Evolutionary conservation across 495 filamentous ascomycete genomes (phyloP).

Genomic region (Penicillium nucicola): DNA sequence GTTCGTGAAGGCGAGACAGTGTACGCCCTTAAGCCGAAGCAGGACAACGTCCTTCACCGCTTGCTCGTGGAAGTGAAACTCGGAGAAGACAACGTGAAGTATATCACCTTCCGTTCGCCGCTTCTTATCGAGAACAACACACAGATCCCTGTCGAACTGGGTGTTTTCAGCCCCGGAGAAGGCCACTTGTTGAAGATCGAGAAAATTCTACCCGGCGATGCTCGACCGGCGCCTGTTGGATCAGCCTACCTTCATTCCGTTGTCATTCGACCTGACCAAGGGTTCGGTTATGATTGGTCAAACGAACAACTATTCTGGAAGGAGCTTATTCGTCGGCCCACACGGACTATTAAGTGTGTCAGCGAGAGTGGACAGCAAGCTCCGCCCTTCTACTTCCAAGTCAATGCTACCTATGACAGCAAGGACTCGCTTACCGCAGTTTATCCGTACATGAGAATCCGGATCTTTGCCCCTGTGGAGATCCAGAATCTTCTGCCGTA

Average conservation of each 20-base stretch:
- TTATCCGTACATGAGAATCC: slow-evolving; percentile 93
- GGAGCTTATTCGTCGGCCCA: slow-evolving; percentile 79
- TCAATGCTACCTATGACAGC: slow-evolving; percentile 77
- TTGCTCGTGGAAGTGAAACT: slow-evolving; percentile 90
- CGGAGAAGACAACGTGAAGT: slow-evolving; percentile 90
- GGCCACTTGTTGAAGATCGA: slow-evolving; percentile 95
- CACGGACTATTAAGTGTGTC: slow-evolving; percentile 78
- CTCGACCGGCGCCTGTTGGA: slow-evolving; percentile 86
- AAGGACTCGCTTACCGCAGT: slow-evolving; percentile 74
- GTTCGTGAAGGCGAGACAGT: slow-evolving; percentile 90
- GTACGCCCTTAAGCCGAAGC: slow-evolving; percentile 79
- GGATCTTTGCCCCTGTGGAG: slow-evolving; percentile 86
- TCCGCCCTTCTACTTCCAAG: slow-evolving; percentile 93
- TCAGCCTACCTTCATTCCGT: slow-evolving; percentile 87
- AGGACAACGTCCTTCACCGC: slow-evolving; percentile 79
- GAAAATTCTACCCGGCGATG: slow-evolving; percentile 91
- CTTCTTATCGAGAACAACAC: slow-evolving; percentile 97
- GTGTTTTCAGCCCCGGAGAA: slow-evolving; percentile 85
- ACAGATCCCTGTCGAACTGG: slow-evolving; percentile 91
- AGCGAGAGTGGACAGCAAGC: slow-evolving; percentile 74
- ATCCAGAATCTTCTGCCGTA: slow-evolving; percentile 93
- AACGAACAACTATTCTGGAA: slow-evolving; percentile 86
- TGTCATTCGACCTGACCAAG: slow-evolving; percentile 89
- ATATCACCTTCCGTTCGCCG: slow-evolving; percentile 93
- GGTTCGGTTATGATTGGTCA: slow-evolving; percentile 96